Base-by-base conservation (phyloP, 306 rosid genomes). In the Acacia acuminata region DNA sequence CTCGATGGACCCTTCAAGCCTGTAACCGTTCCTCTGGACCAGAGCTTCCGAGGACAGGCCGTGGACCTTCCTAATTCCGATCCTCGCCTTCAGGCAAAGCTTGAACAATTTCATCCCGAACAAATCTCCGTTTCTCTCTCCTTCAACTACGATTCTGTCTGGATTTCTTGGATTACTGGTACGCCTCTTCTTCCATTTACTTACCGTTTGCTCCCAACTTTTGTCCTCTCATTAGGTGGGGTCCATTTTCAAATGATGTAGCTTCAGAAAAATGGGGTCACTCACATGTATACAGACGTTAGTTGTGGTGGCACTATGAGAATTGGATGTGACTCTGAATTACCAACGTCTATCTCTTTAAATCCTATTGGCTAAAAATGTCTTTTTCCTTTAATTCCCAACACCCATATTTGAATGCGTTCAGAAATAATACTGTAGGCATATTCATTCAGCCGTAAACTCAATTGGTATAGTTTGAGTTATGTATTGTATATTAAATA, bases 121-220 rank as follows among this genome's bases (percentile, higher is more conserved):
- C 99, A 95, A 85, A 88, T 95, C 85, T 93, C 98, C 60, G 71
- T 95, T 10, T 92, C 98, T 25, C 99, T 95, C 77, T 93, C 98
- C 79, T 10, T 81, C 15, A 72, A 87, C 66, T 71, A 88, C 27
- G 86, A 82, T 79, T 92, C 97, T 73, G 89, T 90, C 55, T 95
- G 94, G 94, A 82, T 95, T 69, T 95, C 99, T 77, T 95, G 99
- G 99, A 90, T 95, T 7, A 92, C 98, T 77, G 98, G 98, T 93
- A 43, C 3, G 3, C 61, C 48, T 13, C 4, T 56, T 10, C 64
- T 74, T 20, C 45, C 77, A 10, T 7, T 78, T 24, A 17, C 72
- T 64, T 53, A 15, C 16, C n/a, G 24, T 47, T 56, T 6, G 25
- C 32, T 66, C 53, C 42, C 38, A 4, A 7, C 15, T 11, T 75